phyloP scores from a whole-genome alignment of 345 rosid genomes.

The Streptanthus diversifolius region DNA sequence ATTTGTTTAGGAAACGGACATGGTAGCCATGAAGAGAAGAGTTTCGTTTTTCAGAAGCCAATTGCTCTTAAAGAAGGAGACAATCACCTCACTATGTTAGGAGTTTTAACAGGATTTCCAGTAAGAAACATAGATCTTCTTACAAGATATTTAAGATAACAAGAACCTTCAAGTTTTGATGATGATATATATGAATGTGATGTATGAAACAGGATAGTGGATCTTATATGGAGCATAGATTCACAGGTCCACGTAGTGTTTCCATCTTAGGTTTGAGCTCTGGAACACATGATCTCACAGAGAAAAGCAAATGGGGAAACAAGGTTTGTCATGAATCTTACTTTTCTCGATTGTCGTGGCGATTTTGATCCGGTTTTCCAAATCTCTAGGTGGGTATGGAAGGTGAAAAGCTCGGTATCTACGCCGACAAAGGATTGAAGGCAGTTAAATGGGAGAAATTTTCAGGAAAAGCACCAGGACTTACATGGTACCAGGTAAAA shows the following conservation, averaged over 20 bases:
- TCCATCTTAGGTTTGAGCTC: slow-evolving; percentile 75
- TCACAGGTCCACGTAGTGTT: slow-evolving; percentile 75
- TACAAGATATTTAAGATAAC: too few species aligned
- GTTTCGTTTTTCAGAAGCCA: slow-evolving; percentile 58
- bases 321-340: slow-evolving; percentile 42
- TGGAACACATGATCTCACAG: slow-evolving; percentile 70
- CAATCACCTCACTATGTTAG: slow-evolving; percentile 55
- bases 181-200: neutral
- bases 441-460: slow-evolving; percentile 48
- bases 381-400: slow-evolving; percentile 57
- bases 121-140: slow-evolving; percentile 50
- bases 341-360: neutral
- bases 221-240: slow-evolving; percentile 84
- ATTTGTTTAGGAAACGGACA: slow-evolving; percentile 54
- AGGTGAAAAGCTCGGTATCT: slow-evolving; percentile 56
- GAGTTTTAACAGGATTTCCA: slow-evolving; percentile 57
- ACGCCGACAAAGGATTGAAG: slow-evolving; percentile 47
- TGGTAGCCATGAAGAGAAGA: slow-evolving; percentile 81
- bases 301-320: slow-evolving; percentile 61
- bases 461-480: slow-evolving; percentile 37
- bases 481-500: slow-evolving; percentile 85
- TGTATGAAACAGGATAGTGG: slow-evolving; percentile 72
- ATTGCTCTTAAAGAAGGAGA: slow-evolving; percentile 46
- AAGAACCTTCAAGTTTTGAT: too few species aligned
- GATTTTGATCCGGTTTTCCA: neutral